These are phyloP conservation scores for Dryas octopetala DNA, from an alignment of 306 rosid genomes.

Conservation along the genomic window DNA sequence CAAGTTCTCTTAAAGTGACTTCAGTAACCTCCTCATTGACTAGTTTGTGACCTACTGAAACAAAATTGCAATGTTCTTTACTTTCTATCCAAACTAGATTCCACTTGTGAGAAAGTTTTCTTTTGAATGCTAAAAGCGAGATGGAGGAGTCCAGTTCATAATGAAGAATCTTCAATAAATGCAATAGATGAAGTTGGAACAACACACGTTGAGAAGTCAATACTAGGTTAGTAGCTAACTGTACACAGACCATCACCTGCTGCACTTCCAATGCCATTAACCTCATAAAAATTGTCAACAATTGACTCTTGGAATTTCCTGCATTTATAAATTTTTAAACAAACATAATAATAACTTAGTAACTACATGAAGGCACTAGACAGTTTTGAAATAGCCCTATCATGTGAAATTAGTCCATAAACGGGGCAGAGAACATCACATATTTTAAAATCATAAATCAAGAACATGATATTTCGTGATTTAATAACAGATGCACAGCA, in stretches of 20 bases:
- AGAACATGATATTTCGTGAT: too few relatives aligned
- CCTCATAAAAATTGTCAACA: constrained; percentile 27
- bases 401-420: not conserved
- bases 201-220: not conserved
- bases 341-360: not conserved
- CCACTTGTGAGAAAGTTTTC: not conserved
- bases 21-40: constrained; percentile 39
- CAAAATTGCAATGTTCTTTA: constrained; percentile 25
- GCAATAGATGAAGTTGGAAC: not conserved
- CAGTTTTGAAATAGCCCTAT: not conserved
- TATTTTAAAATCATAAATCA: too few relatives aligned
- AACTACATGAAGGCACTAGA: not conserved
- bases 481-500: too few relatives aligned
- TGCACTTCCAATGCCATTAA: constrained; percentile 24
- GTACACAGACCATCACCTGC: constrained; percentile 37
- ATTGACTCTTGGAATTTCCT: constrained; percentile 61
- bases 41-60: constrained; percentile 32
- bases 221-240: not conserved
- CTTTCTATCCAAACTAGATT: constrained; percentile 21
- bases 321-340: constrained; percentile 17
- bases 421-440: not conserved
- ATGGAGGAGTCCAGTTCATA: not conserved
- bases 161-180: not conserved
- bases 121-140: not conserved
- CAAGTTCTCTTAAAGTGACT: constrained; percentile 32